Evolutionary conservation across 352 stramenopile species (phyloP).

Genomic region (Pythium dissotocum): DNA sequence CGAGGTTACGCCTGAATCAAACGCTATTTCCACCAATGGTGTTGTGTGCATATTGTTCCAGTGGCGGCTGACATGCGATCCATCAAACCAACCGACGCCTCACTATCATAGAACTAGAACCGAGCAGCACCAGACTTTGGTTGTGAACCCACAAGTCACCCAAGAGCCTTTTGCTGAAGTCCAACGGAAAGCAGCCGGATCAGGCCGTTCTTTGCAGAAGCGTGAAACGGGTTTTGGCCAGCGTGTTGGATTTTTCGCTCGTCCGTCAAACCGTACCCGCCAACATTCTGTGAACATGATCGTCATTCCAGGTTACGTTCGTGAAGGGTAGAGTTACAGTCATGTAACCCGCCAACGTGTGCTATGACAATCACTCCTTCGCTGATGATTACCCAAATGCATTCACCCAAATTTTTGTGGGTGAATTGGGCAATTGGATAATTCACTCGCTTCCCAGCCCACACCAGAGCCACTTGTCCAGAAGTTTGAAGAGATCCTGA

Average conservation of each 20-base stretch:
- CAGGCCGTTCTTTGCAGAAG: conserved; percentile 20
- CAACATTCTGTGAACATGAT: conserved; percentile 17
- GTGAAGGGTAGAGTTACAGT: not conserved
- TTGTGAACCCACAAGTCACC: not conserved
- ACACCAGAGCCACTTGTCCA: conserved; percentile 9
- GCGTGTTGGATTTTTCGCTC: conserved; percentile 1
- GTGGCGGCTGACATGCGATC: not conserved
- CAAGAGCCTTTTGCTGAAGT: not conserved
- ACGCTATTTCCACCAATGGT: not conserved
- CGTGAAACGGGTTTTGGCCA: conserved; percentile 15
- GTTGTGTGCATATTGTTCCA: not conserved
- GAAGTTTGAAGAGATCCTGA: conserved; percentile 13
- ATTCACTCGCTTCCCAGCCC: conserved; percentile 18
- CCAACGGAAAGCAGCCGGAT: conserved; percentile 3
- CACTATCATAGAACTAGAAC: not conserved
- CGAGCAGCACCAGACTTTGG: not conserved
- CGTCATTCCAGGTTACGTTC: not conserved
- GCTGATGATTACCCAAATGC: conserved; percentile 13
- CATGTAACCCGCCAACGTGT: not conserved
- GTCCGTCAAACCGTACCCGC: conserved; percentile 12
- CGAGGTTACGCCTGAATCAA: too few species aligned
- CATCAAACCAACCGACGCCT: not conserved
- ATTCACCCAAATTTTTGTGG: conserved; percentile 4
- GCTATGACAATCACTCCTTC: conserved; percentile 4
- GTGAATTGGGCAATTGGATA: conserved; percentile 8